phyloP scores from a whole-genome alignment of 208 protist species.

The Angomonas deanei region DNA sequence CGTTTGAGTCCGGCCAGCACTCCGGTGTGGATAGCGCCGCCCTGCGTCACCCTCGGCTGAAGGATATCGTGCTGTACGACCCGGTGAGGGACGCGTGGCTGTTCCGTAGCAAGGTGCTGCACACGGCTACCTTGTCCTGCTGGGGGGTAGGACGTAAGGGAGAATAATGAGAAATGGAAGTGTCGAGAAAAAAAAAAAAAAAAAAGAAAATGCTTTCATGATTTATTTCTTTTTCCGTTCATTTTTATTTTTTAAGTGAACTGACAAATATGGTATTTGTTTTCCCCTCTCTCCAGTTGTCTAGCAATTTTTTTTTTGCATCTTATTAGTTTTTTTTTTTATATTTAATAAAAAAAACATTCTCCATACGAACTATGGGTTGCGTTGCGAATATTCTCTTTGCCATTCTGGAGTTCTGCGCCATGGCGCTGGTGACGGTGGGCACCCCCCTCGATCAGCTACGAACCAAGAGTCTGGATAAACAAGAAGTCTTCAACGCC shows the following conservation, averaged over 20 bases:
- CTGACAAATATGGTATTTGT: no score
- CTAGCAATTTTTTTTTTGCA: not conserved
- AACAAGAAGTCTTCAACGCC: conserved; percentile 10
- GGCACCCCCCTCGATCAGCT: conserved; percentile 16
- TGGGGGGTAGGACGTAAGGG: conserved; percentile 20
- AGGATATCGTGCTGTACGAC: conserved; percentile 77
- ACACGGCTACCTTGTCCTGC: conserved; percentile 52
- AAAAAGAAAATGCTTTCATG: not conserved
- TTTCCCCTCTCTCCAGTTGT: not conserved
- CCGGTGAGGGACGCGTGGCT: conserved; percentile 68
- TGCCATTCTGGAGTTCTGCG: conserved; percentile 5
- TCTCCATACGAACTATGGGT: conserved; percentile 10
- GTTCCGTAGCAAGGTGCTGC: conserved; percentile 58
- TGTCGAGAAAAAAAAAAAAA: not conserved
- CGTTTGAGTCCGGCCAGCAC: conserved; percentile 29
- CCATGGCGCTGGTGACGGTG: conserved; percentile 6
- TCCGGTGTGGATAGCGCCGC: conserved; percentile 25
- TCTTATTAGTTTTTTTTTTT: not conserved
- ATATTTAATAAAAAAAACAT: not conserved
- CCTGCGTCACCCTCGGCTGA: conserved; percentile 35
- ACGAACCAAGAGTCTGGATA: not conserved
- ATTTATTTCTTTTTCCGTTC: not conserved
- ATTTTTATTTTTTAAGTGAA: not conserved
- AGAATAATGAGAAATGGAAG: not conserved
- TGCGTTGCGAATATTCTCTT: conserved; percentile 12